phyloP scores from a whole-genome alignment of 2,329 filamentous ascomycete species.

The Trichoderma atroviride region DNA sequence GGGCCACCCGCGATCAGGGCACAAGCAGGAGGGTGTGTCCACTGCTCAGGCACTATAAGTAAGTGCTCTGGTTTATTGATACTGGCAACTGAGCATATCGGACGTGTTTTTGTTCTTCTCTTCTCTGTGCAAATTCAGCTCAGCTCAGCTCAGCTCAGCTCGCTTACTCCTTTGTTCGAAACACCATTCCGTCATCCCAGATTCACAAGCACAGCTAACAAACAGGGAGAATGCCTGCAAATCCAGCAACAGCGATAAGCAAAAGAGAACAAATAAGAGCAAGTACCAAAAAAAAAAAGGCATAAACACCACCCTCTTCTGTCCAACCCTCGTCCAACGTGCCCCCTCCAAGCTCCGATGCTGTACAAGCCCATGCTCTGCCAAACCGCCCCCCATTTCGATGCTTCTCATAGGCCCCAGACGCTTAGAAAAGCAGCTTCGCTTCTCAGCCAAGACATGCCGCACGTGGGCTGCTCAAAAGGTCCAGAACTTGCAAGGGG shows the following conservation, averaged over 20 bases:
- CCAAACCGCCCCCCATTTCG: not conserved
- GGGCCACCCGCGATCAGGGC: constrained; percentile 17
- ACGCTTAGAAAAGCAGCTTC: not conserved
- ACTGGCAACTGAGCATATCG: not conserved
- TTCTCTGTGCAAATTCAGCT: not conserved
- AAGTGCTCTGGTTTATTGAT: not conserved
- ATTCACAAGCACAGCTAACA: not conserved
- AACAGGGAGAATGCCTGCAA: not conserved
- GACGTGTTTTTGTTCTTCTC: not conserved
- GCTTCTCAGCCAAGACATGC: constrained; percentile 30
- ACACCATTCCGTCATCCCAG: not conserved
- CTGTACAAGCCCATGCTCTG: not conserved
- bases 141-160: not conserved
- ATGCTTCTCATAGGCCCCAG: constrained; percentile 10
- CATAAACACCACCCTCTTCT: not conserved
- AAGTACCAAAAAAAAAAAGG: not conserved
- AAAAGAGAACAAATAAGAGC: too few species aligned
- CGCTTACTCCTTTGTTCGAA: not conserved
- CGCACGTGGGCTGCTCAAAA: constrained; percentile 29
- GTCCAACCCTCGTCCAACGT: constrained; percentile 23
- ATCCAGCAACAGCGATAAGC: not conserved
- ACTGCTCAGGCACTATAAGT: not conserved
- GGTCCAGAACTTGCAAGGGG: not conserved
- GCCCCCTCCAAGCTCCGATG: not conserved
- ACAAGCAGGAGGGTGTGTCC: constrained; percentile 16